A percentile compares a stretch with the other conserved stretches of the same genome.
Conservation (phyloP, 139 green algal species). For the Coccomyxa sp. region DNA sequence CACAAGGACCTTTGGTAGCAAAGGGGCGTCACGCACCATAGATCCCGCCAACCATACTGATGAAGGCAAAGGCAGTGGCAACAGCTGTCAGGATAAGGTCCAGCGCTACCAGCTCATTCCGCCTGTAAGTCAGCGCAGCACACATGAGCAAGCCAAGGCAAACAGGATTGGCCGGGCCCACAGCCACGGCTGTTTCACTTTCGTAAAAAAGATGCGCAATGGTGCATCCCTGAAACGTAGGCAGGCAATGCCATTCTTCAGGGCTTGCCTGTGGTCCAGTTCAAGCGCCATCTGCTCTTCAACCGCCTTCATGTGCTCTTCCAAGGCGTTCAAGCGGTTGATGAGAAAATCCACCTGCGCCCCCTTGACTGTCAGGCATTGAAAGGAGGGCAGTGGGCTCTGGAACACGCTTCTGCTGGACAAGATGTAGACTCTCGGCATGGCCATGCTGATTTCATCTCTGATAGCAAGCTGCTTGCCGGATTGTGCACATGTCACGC, state of each 20-base stretch:
- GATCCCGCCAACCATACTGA: conserved; percentile 21
- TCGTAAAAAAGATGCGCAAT: no score
- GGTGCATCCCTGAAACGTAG: no score
- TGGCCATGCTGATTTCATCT: no score
- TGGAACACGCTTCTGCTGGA: no score
- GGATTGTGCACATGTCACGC: background rate
- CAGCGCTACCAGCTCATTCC: conserved; percentile 44
- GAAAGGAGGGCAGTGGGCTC: no score
- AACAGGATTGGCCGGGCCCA: no score
- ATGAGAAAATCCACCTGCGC: background rate
- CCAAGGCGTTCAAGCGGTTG: background rate
- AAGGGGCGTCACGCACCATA: background rate
- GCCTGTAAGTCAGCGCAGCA: conserved; percentile 8
- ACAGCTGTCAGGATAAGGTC: conserved; percentile 40
- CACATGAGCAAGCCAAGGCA: background rate
- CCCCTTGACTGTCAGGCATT: no score
- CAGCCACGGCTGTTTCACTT: no score
- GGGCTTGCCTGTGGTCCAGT: background rate
- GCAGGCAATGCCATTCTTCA: no score
- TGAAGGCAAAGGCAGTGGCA: conserved; percentile 20
- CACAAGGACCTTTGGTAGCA: no score
- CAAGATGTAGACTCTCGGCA: no score
- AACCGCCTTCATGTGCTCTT: background rate
- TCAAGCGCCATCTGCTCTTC: background rate
- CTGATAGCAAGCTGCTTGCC: no score